Base-by-base conservation (phyloP, 495 filamentous ascomycete genomes). In the Amorphotheca resinae region DNA sequence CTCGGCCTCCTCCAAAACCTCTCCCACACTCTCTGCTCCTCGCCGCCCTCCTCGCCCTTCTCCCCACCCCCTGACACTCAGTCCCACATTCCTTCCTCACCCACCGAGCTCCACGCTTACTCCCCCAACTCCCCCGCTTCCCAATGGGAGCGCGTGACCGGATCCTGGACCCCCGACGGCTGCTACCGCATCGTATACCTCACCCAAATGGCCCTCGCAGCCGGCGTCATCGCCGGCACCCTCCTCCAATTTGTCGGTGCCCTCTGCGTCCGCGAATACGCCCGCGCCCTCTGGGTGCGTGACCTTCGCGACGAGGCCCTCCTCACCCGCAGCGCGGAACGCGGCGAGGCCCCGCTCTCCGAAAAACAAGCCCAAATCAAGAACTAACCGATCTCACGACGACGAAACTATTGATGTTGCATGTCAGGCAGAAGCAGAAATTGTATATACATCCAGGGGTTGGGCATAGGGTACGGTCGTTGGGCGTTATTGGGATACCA, bases 191-290 rank as follows among this genome's bases (percentile, higher is more conserved):
- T 51, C 15, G 21, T 52, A 2, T 28, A 15, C 2, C 18, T 55
- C 2, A 31, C 42, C 5, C 45, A 52, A 31, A 26, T 49, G n/a
- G 45, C 49, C 8, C 23, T 55, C 1, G 42, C 25, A 9, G 48
- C 45, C 1, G 52, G 52, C 14, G 37, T 46, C 0, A 8, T 55
- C 4, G 49, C 48, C 7, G 52, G 44, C 0, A 49, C 49, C 5
- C 3, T 55, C 7, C 32, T 55, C 31, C 48, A 55, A 25, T 52
- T 55, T 33, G 46, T 50, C 6, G 52, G 52, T 18, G 52, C 52
- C 1, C 18, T 55, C 15, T 34, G 26, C 11, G 52, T 55, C 4
- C 38, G 52, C n/a, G 48, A 49, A 21, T 52, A 52, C 36, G 52
- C 45, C 14, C 42, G 35, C 33, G 42, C 11, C 6, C 25, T 55